Evolutionary conservation across 2,329 filamentous ascomycete species (phyloP).

Genomic region (Talaromyces islandicus): DNA sequence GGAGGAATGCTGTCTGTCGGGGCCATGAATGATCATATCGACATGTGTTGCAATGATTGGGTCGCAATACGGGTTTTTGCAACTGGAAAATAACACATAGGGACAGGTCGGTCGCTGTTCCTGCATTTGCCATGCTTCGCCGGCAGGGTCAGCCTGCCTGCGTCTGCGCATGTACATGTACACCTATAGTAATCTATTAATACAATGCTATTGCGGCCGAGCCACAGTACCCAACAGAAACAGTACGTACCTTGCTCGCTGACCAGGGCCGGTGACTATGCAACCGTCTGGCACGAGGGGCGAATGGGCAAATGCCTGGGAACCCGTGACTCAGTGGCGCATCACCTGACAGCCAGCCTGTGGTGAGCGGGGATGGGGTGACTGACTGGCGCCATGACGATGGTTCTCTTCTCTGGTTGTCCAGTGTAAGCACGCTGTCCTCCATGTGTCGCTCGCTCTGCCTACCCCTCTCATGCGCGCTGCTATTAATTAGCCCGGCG

Average conservation of each 20-base stretch:
- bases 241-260: not conserved
- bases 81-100: not conserved
- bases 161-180: not conserved
- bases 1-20: not conserved
- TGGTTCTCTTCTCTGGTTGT: not conserved
- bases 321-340: not conserved
- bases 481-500: not conserved
- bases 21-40: not conserved
- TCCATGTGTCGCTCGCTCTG: not conserved
- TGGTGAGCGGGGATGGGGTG: not conserved
- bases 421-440: too few species aligned
- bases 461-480: not conserved
- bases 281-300: too few species aligned
- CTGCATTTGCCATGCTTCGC: not conserved
- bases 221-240: not conserved
- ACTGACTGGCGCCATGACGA: not conserved
- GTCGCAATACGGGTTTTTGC: not conserved
- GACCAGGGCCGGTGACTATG: not conserved
- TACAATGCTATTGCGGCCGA: not conserved
- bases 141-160: not conserved
- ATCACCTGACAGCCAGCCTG: not conserved
- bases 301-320: not conserved
- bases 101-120: not conserved
- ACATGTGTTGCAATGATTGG: not conserved
- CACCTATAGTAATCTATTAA: not conserved